phyloP scores from a whole-genome alignment of 495 filamentous ascomycete species.

The Aspergillus bertholletiae region DNA sequence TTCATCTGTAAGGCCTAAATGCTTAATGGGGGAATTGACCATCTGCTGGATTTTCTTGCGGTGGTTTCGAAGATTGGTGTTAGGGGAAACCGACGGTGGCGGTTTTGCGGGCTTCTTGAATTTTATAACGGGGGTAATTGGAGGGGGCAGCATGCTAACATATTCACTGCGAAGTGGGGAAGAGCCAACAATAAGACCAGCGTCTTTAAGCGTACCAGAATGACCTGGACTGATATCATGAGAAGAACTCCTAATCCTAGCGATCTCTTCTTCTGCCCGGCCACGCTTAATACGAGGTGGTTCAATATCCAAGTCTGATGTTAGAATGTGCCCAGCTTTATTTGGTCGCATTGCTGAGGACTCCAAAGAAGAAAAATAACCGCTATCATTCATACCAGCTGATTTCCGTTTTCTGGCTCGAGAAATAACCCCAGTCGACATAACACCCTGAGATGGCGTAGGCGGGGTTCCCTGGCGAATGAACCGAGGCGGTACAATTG shows the following conservation, averaged over 20 bases:
- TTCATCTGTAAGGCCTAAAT: slow-evolving; percentile 61
- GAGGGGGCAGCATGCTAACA: slow-evolving; percentile 64
- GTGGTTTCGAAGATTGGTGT: slow-evolving; percentile 91
- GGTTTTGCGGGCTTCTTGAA: slow-evolving; percentile 79
- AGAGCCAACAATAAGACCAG: slow-evolving; percentile 47
- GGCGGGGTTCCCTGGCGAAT: slow-evolving; percentile 73
- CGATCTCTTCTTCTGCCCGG: slow-evolving; percentile 92
- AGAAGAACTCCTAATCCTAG: slow-evolving; percentile 85
- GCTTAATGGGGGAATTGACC: slow-evolving; percentile 81
- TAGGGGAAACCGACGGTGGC: slow-evolving; percentile 85
- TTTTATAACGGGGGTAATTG: slow-evolving; percentile 81
- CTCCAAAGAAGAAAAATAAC: slow-evolving; percentile 96
- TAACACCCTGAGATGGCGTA: slow-evolving; percentile 52
- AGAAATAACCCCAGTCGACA: slow-evolving; percentile 52
- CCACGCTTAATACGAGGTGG: slow-evolving; percentile 79
- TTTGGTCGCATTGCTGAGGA: slow-evolving; percentile 81
- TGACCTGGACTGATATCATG: slow-evolving; percentile 82
- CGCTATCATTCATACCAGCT: slow-evolving; percentile 86
- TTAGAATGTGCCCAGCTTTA: slow-evolving; percentile 55
- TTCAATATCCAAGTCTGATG: slow-evolving; percentile 68
- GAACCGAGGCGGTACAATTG: slow-evolving; percentile 62
- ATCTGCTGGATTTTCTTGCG: slow-evolving; percentile 81
- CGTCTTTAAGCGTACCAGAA: slow-evolving; percentile 43
- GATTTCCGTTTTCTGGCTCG: slow-evolving; percentile 66
- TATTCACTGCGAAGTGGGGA: slow-evolving; percentile 57